A percentile compares a stretch with the other conserved stretches of the same genome.
Evolutionary conservation across 371 early-diverging fungal species (phyloP).

Genomic region (Mortierella sp.): DNA sequence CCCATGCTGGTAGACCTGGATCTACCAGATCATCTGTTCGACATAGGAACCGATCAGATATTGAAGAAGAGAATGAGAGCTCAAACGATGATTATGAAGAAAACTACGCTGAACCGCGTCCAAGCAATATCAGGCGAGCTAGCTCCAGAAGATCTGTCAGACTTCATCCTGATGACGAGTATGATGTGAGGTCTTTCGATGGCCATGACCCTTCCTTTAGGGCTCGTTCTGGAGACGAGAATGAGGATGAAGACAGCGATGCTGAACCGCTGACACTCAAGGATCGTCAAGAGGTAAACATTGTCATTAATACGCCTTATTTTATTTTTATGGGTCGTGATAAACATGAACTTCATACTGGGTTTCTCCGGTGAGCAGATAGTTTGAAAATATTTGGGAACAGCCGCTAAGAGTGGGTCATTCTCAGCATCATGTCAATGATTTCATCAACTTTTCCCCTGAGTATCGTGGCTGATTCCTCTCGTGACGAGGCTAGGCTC

Average conservation of each 20-base stretch:
- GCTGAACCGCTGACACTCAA: conserved; percentile 72
- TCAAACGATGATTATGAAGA: conserved; percentile 33
- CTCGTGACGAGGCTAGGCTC: not conserved
- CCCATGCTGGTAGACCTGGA: conserved; percentile 25
- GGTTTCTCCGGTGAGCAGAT: no score
- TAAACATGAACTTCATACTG: no score
- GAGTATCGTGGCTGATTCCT: not conserved
- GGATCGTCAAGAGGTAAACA: conserved; percentile 74
- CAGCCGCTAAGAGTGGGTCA: not conserved
- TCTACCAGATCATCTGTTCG: conserved; percentile 49
- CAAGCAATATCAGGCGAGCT: conserved; percentile 35
- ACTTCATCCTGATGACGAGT: conserved; percentile 38
- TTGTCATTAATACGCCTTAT: not conserved
- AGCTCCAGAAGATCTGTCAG: conserved; percentile 47
- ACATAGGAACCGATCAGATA: conserved; percentile 40
- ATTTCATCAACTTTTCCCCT: conserved; percentile 1
- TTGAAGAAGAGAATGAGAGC: conserved; percentile 47
- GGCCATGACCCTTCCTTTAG: conserved; percentile 24
- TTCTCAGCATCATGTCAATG: not conserved
- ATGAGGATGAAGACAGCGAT: conserved; percentile 59
- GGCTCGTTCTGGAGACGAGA: conserved; percentile 31
- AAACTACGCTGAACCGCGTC: conserved; percentile 13
- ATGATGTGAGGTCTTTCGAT: conserved; percentile 37
- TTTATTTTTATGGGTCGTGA: conserved; percentile 10
- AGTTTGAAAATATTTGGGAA: no score